Conservation (phyloP, 192 early-diverging fungal species). For the Ambispora gerdemannii region DNA sequence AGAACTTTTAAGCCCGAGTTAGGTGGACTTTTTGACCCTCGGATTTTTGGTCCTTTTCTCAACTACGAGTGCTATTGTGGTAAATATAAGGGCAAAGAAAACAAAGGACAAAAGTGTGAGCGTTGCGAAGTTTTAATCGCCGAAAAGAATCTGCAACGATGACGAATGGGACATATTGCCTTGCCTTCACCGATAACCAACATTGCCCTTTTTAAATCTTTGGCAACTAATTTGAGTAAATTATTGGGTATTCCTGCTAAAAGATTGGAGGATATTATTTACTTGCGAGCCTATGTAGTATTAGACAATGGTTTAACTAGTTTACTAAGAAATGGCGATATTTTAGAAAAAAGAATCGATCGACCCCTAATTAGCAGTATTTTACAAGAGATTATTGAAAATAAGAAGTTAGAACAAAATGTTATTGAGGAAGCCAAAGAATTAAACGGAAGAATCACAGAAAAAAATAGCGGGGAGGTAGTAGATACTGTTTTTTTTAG, state of each 20-base stretch:
- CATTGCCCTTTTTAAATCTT: slow-evolving; percentile 3
- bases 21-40: slow-evolving; percentile 16
- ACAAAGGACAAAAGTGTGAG: slow-evolving; percentile 20
- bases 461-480: background rate
- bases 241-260: slow-evolving; percentile 2
- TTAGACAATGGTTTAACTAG: slow-evolving; percentile 22
- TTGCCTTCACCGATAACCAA: background rate
- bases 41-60: slow-evolving; percentile 14
- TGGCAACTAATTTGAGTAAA: slow-evolving; percentile 15
- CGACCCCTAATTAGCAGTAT: background rate
- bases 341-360: slow-evolving; percentile 16
- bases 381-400: slow-evolving; percentile 15
- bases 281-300: background rate
- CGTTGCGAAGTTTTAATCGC: slow-evolving; percentile 13
- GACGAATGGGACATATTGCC: slow-evolving; percentile 19
- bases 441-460: background rate
- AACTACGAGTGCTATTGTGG: slow-evolving; percentile 24
- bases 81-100: slow-evolving; percentile 25
- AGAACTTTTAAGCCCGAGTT: background rate
- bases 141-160: slow-evolving; percentile 21
- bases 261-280: slow-evolving; percentile 22
- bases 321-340: slow-evolving; percentile 2
- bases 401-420: background rate
- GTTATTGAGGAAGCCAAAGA: slow-evolving; percentile 1
- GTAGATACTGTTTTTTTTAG: slow-evolving; percentile 2